Percentiles rank a stretch among this genome's conserved stretches.
These are phyloP conservation scores for Trichoderma orchidacearum DNA, from an alignment of 495 filamentous ascomycete species.

Conservation along the genomic window DNA sequence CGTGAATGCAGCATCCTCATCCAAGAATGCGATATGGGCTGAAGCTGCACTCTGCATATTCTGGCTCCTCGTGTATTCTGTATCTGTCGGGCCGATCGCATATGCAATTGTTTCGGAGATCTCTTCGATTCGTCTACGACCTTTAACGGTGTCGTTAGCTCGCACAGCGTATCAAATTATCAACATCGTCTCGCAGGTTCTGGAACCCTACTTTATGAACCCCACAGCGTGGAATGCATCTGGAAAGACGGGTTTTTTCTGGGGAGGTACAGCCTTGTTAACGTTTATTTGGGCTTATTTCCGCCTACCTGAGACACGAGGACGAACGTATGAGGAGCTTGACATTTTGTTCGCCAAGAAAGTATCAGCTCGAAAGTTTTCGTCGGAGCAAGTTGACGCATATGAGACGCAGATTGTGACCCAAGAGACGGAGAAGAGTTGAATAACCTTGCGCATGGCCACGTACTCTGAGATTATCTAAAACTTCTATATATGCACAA, in stretches of 20 bases:
- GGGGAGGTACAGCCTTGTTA: constrained; percentile 31
- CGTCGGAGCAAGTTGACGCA: constrained; percentile 12
- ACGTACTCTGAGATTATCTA: too few relatives aligned
- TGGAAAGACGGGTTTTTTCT: constrained; percentile 34
- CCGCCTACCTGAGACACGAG: constrained; percentile 26
- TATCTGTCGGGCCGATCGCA: constrained; percentile 28
- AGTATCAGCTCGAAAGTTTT: constrained; percentile 29
- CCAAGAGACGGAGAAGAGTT: not conserved
- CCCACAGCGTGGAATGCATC: constrained; percentile 37
- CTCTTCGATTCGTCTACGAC: constrained; percentile 21
- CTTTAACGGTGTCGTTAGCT: constrained; percentile 23
- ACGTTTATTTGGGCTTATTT: constrained; percentile 22
- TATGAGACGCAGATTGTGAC: constrained; percentile 6
- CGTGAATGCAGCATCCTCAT: not conserved
- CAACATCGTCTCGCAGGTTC: constrained; percentile 20
- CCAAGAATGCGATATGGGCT: constrained; percentile 14
- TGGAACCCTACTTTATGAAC: constrained; percentile 23
- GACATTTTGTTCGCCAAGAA: constrained; percentile 38
- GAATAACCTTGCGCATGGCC: too few relatives aligned
- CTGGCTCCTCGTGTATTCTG: constrained; percentile 25
- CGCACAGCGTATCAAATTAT: constrained; percentile 19
- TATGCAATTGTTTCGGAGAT: constrained; percentile 23
- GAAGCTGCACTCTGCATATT: constrained; percentile 10
- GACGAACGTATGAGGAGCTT: constrained; percentile 36
- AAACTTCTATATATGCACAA: too few relatives aligned